Conservation (phyloP, 2,329 filamentous ascomycete genomes). For the Epichloe brachyelytri region DNA sequence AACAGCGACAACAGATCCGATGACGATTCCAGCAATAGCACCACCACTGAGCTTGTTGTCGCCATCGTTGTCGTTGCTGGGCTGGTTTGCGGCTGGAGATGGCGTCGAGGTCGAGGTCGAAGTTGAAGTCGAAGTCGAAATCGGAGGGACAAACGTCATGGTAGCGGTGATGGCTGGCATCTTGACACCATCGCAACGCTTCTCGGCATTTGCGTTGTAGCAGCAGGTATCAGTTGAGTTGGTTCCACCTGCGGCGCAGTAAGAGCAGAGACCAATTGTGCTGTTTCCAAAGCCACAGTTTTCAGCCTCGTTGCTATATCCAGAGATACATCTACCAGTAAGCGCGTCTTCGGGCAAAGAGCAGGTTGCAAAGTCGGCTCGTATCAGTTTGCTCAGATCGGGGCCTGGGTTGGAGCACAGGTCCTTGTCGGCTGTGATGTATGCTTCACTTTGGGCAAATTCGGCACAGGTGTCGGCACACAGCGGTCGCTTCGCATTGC, state of each 20-base stretch:
- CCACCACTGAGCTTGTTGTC: conserved; percentile 55
- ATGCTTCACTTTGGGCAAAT: conserved; percentile 78
- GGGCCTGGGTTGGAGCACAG: conserved; percentile 56
- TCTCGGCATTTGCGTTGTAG: conserved; percentile 63
- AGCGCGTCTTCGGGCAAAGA: conserved; percentile 71
- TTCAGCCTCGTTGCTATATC: conserved; percentile 63
- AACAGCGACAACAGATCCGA: conserved; percentile 63
- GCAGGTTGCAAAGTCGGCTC: conserved; percentile 87
- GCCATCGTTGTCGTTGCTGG: conserved; percentile 16
- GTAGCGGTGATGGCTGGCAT: conserved; percentile 64
- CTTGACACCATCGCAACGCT: conserved; percentile 60
- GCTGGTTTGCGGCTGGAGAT: conserved; percentile 8
- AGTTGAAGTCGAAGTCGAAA: conserved; percentile 31
- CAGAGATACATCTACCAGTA: conserved; percentile 61
- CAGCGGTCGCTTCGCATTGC: conserved; percentile 55
- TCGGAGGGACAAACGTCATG: conserved; percentile 43
- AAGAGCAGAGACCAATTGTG: conserved; percentile 68
- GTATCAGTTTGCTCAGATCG: conserved; percentile 62
- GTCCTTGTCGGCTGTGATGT: conserved; percentile 59
- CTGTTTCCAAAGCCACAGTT: conserved; percentile 76
- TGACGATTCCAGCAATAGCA: conserved; percentile 78
- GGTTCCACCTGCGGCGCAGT: conserved; percentile 68
- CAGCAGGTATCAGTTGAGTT: conserved; percentile 96
- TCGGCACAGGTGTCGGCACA: conserved; percentile 85
- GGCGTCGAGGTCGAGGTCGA: conserved; percentile 25